These are phyloP conservation scores for Backusella liffmaniae DNA, from an alignment of 192 early-diverging fungal species.

Conservation along the genomic window DNA sequence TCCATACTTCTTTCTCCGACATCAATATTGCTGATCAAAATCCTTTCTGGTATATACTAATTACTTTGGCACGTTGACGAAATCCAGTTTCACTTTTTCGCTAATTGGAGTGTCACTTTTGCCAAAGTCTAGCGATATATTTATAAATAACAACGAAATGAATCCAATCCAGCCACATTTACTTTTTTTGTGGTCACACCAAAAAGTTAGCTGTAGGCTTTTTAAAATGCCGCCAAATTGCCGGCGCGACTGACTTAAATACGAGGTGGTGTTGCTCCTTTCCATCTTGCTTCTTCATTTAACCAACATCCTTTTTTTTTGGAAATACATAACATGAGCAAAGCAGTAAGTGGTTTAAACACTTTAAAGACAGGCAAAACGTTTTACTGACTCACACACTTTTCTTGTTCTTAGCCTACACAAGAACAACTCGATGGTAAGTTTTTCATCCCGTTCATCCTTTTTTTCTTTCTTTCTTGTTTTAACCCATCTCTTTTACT, in stretches of 20 bases:
- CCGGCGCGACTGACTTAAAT: not conserved
- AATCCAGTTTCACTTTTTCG: too few species aligned
- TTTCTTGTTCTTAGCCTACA: constrained; percentile 21
- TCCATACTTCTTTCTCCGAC: too few species aligned
- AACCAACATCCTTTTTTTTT: constrained; percentile 14
- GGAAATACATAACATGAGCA: constrained; percentile 26
- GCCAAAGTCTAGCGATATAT: too few species aligned
- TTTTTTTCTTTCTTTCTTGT: not conserved
- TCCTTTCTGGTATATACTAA: too few species aligned
- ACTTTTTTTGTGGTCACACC: not conserved
- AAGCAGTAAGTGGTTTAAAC: constrained; percentile 18
- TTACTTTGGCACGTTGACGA: too few species aligned
- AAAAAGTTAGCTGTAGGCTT: not conserved
- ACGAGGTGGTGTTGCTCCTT: not conserved
- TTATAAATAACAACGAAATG: not conserved
- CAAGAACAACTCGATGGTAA: constrained; percentile 43
- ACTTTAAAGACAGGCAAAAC: too few species aligned
- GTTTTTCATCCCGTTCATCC: not conserved
- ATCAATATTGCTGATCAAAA: too few species aligned
- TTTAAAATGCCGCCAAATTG: constrained; percentile 4
- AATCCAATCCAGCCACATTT: not conserved
- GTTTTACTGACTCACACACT: too few species aligned
- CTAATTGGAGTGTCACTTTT: too few species aligned
- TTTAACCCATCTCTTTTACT: not conserved
- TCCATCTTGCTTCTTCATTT: not conserved